Conservation (phyloP, 1,139 yeast species). For the Suhomyces guaymorum region DNA sequence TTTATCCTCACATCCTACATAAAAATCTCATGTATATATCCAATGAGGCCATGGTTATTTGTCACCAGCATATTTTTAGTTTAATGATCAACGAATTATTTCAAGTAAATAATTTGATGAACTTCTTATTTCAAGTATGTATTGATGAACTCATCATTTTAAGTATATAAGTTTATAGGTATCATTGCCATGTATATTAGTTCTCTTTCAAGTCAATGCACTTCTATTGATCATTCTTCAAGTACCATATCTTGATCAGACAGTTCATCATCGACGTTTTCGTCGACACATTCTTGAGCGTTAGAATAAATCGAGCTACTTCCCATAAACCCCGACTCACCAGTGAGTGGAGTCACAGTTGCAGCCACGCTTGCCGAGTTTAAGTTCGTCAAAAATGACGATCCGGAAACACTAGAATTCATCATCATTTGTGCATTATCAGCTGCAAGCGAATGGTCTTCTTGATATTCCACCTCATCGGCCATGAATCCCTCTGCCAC, state of each 20-base stretch:
- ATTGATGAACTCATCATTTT: too few relatives aligned
- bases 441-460: conserved; percentile 45
- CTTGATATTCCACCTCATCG: conserved; percentile 57
- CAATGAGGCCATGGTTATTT: too few relatives aligned
- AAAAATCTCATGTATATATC: not conserved
- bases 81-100: too few relatives aligned
- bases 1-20: too few relatives aligned
- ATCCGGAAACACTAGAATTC: conserved; percentile 21
- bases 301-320: not conserved
- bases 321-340: conserved; percentile 15
- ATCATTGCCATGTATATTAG: not conserved
- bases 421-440: conserved; percentile 19
- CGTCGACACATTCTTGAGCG: conserved; percentile 13
- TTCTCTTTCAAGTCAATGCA: too few relatives aligned
- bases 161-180: too few relatives aligned
- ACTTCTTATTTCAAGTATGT: too few relatives aligned
- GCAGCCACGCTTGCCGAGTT: conserved; percentile 23
- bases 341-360: conserved; percentile 21
- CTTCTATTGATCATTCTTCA: conserved; percentile 16
- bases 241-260: conserved; percentile 54
- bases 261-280: conserved; percentile 25
- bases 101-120: too few relatives aligned
- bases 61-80: too few relatives aligned
- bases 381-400: conserved; percentile 11
- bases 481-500: conserved; percentile 51